These are phyloP conservation scores for Wickerhamomyces pijperi DNA, from an alignment of 805 yeast species.

Conservation along the genomic window DNA sequence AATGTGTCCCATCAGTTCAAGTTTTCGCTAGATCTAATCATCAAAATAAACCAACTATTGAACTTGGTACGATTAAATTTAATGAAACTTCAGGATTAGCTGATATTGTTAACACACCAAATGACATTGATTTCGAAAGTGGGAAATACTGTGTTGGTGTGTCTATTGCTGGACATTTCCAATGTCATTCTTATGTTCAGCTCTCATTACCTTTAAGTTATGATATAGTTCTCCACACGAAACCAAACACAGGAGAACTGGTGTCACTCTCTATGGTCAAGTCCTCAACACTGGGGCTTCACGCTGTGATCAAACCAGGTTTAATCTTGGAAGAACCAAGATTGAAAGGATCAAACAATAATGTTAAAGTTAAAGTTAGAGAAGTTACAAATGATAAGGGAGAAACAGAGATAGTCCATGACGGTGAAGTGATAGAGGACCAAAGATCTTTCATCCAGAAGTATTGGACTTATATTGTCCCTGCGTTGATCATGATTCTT, in stretches of 20 bases:
- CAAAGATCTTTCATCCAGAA: slow-evolving; percentile 42
- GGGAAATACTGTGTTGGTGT: slow-evolving; percentile 17
- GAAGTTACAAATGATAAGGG: slow-evolving; percentile 1
- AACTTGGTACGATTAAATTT: not conserved
- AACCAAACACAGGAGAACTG: slow-evolving; percentile 12
- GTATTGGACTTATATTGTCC: slow-evolving; percentile 53
- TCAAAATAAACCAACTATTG: not conserved
- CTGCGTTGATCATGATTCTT: slow-evolving; percentile 31
- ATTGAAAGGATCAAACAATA: not conserved
- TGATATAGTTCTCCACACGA: slow-evolving; percentile 8
- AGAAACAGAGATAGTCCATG: not conserved
- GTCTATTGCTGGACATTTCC: slow-evolving; percentile 6
- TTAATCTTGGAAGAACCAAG: slow-evolving; percentile 8
- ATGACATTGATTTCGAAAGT: not conserved
- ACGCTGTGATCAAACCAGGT: slow-evolving; percentile 5
- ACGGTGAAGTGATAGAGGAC: slow-evolving; percentile 1
- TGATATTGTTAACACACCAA: not conserved
- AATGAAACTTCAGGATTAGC: not conserved
- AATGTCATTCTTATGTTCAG: slow-evolving; percentile 11
- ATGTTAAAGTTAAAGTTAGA: not conserved
- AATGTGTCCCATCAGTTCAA: not conserved
- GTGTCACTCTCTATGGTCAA: slow-evolving; percentile 7
- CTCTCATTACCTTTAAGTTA: slow-evolving; percentile 8
- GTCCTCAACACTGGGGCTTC: slow-evolving; percentile 6
- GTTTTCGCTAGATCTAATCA: not conserved